A percentile compares a stretch with the other conserved stretches of the same genome.
phyloP scores from a whole-genome alignment of 2,329 filamentous ascomycete genomes.

The Verruconis gallopava region DNA sequence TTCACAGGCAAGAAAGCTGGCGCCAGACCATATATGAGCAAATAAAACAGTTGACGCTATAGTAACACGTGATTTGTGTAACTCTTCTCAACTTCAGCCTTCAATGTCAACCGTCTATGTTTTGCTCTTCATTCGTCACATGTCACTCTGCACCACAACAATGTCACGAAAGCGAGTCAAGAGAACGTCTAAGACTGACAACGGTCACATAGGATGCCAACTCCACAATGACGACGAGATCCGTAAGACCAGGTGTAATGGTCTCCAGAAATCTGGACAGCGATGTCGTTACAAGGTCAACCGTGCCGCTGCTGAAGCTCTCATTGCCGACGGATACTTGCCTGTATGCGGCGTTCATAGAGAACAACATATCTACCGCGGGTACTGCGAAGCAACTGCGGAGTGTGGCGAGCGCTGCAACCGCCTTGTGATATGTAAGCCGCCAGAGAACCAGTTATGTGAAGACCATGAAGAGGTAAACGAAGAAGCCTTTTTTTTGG shows the following conservation, averaged over 20 bases:
- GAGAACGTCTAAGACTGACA: neutral
- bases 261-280: neutral
- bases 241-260: neutral
- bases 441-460: neutral
- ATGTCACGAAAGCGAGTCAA: neutral
- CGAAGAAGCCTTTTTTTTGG: no score
- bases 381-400: neutral
- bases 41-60: no score
- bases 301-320: neutral
- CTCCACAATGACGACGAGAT: neutral
- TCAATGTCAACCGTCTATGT: no score
- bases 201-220: neutral
- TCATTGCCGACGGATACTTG: neutral
- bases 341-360: neutral
- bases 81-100: no score
- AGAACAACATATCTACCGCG: neutral
- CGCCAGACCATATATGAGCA: no score
- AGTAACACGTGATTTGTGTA: no score
- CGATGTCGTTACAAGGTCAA: slow-evolving; percentile 1
- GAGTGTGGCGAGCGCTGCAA: neutral
- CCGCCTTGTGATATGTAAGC: neutral
- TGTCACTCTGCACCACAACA: no score
- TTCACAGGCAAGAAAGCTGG: no score
- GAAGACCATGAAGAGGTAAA: neutral
- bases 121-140: no score